phyloP scores from a whole-genome alignment of 495 filamentous ascomycete genomes.

The Alectoria sarmentosa region DNA sequence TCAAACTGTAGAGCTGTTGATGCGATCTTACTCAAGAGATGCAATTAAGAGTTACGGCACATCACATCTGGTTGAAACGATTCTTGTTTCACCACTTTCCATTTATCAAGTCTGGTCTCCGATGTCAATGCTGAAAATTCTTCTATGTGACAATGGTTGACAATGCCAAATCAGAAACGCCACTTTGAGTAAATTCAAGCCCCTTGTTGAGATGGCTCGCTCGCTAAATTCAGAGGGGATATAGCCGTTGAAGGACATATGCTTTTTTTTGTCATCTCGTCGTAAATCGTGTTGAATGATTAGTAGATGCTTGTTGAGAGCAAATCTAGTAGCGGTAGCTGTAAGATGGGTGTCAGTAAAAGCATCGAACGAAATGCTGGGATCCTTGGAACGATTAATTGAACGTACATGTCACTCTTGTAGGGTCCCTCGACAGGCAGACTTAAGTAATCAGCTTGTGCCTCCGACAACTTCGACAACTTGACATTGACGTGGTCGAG shows the following conservation, averaged over 20 bases:
- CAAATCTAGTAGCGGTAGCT: constrained; percentile 43
- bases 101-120: not conserved
- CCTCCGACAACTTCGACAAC: constrained; percentile 71
- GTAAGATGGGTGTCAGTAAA: not conserved
- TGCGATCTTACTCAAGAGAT: not conserved
- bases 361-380: constrained; percentile 14
- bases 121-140: not conserved
- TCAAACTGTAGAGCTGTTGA: not conserved
- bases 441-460: constrained; percentile 92
- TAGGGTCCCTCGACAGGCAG: constrained; percentile 78
- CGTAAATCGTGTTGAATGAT: constrained; percentile 58
- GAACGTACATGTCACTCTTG: constrained; percentile 71
- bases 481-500: constrained; percentile 92
- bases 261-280: constrained; percentile 53
- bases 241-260: constrained; percentile 60
- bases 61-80: not conserved
- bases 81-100: not conserved
- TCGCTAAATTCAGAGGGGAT: constrained; percentile 22
- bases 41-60: not conserved
- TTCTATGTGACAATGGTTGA: constrained; percentile 21
- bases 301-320: constrained; percentile 13
- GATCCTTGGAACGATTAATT: not conserved
- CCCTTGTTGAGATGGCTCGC: constrained; percentile 16
- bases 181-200: not conserved
- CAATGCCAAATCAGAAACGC: constrained; percentile 16